Evolutionary conservation across 345 rosid species (phyloP).

Genomic region (Eucalyptus cloeziana): DNA sequence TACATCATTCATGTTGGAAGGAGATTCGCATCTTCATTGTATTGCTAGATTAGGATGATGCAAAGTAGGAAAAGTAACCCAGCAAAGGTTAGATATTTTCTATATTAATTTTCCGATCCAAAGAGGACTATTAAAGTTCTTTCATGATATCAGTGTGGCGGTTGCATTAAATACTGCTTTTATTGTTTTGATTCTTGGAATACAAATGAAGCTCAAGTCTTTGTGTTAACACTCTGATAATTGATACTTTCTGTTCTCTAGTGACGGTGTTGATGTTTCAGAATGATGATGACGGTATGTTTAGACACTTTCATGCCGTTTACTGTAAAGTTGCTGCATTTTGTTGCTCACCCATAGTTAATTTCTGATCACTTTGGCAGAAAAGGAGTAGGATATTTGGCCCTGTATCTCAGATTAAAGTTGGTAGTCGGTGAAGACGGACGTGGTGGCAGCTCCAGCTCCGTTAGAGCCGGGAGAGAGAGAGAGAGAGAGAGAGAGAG

Average conservation of each 20-base stretch:
- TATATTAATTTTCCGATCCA: not conserved
- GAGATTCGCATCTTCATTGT: not conserved
- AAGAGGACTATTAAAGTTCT: not conserved
- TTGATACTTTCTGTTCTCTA: not conserved
- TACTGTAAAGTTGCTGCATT: not conserved
- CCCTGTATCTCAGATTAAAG: conserved; percentile 62
- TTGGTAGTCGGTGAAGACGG: conserved; percentile 49
- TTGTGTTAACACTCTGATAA: not conserved
- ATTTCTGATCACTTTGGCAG: conserved; percentile 11
- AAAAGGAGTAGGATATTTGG: conserved; percentile 42
- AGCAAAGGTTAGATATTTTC: not conserved
- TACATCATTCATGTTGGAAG: not conserved
- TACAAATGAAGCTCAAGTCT: not conserved
- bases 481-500: not conserved
- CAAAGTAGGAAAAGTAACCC: not conserved
- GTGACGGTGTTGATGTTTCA: not conserved
- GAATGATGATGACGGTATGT: not conserved
- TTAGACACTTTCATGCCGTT: not conserved
- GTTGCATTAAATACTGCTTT: not conserved
- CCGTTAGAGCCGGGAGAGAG: not conserved
- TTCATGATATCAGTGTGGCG: not conserved
- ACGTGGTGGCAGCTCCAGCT: conserved; percentile 23
- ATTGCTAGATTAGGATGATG: not conserved
- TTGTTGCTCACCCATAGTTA: not conserved
- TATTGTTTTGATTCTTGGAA: not conserved